phyloP scores from a whole-genome alignment of 345 rosid genomes.

The Geranium brycei region DNA sequence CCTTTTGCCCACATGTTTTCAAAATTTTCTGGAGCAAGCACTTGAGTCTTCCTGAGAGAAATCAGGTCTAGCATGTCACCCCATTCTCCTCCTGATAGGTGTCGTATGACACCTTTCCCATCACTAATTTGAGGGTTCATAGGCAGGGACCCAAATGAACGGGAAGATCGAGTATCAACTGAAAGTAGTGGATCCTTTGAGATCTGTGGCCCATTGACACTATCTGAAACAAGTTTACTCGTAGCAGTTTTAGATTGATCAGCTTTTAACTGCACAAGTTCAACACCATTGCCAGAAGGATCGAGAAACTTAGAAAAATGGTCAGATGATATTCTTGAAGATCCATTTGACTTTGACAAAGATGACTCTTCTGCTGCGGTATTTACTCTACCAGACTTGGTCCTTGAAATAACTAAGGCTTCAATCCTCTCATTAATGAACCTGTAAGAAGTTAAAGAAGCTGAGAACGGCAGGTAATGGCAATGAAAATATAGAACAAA shows the following conservation, averaged over 20 bases:
- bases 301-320: constrained; percentile 58
- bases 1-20: constrained; percentile 99
- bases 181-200: constrained; percentile 94
- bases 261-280: constrained; percentile 71
- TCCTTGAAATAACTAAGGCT: constrained; percentile 41
- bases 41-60: constrained; percentile 72
- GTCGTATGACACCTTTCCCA: constrained; percentile 29
- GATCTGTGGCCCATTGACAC: constrained; percentile 22
- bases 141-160: constrained; percentile 60
- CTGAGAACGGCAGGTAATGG: constrained; percentile 3
- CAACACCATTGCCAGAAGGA: constrained; percentile 84
- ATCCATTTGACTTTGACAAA: constrained; percentile 39
- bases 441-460: constrained; percentile 30
- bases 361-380: constrained; percentile 39
- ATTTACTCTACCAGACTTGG: constrained; percentile 40
- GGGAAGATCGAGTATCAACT: constrained; percentile 58
- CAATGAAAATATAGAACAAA: constrained; percentile 2
- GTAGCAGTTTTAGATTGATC: constrained; percentile 29
- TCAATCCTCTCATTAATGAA: constrained; percentile 92
- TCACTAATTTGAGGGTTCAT: constrained; percentile 31
- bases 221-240: constrained; percentile 25
- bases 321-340: constrained; percentile 50
- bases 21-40: constrained; percentile 90
- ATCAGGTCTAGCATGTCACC: constrained; percentile 64
- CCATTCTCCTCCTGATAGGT: constrained; percentile 61